Evolutionary conservation across 176 grass and related monocot genomes (phyloP).

Genomic region (Secale cereale): DNA sequence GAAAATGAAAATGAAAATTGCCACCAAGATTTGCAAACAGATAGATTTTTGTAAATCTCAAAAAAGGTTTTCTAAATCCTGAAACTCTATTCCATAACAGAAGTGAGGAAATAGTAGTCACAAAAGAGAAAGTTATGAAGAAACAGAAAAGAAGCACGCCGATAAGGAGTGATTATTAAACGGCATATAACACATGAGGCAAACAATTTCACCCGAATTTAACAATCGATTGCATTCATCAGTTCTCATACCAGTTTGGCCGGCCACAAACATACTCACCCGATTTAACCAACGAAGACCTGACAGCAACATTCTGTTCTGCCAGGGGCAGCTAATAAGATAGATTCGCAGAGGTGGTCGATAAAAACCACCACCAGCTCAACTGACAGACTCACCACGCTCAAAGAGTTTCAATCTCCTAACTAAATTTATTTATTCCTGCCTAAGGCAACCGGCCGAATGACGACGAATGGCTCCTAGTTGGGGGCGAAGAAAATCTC

Average conservation of each 20-base stretch:
- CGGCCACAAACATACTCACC: neutral
- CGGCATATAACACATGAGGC: too few relatives aligned
- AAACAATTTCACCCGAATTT: neutral
- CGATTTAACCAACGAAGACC: neutral
- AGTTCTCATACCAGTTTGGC: neutral
- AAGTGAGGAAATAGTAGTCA: too few relatives aligned
- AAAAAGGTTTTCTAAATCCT: too few relatives aligned
- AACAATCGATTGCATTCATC: neutral
- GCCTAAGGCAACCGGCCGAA: neutral
- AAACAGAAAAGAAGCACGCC: too few relatives aligned
- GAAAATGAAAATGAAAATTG: too few relatives aligned
- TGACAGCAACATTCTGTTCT: neutral
- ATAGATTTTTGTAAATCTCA: too few relatives aligned
- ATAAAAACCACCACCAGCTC: neutral
- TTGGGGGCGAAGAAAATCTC: slow-evolving; percentile 91
- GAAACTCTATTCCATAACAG: too few relatives aligned
- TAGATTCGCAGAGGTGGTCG: neutral
- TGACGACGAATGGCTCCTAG: neutral
- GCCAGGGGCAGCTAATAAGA: neutral
- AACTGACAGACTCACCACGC: neutral
- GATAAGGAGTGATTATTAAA: too few relatives aligned
- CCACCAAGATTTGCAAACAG: too few relatives aligned
- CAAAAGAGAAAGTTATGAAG: too few relatives aligned
- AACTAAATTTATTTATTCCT: neutral
- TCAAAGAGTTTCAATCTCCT: neutral